Base-by-base conservation (phyloP, 768 basidiomycete species). In the Mycena rebaudengoi region DNA sequence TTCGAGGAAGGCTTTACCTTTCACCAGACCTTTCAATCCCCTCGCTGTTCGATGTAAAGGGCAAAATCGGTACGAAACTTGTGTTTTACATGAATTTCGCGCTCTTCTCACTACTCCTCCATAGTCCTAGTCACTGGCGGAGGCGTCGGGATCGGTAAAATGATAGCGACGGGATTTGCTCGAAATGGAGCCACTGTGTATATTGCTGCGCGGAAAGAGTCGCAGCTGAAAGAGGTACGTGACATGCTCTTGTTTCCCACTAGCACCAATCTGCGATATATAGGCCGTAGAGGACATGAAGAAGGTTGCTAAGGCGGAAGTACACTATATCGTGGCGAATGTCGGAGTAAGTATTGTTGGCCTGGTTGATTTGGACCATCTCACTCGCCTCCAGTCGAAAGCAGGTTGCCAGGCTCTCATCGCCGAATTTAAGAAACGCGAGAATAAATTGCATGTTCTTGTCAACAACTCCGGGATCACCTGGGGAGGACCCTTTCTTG, bases 151-250 rank as follows among this genome's bases (percentile, higher is more conserved):
- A 86, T 96, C 44, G 94, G 94, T 8, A 88, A 86, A 70, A 90
- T 93, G 86, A 94, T 96, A 69, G 93, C 95, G 23, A 79, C 87
- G 0, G 89, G 91, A 1, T 90, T 94, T 68, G 92, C 90, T 1
- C 86, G 90, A 76, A 95, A 96, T 70, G 95, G 95, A 13, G 92
- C 90, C 32, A 90, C 88, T 69, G 95, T 97, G 40, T 95, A 96
- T 78, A 95, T 96, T 67, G 94, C 95, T 14, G 89, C 92, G 12
- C 83, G 95, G 57, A 95, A 94, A 73, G 91, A 93, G 78, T 73
- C 81, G 20, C 90, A 91, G 69, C 82, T 96, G 60, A 87, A 91
- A 77, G 86, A 91, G 83, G 92, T 90, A 58, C 52, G 83, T 73
- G 30, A 18, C 1, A 5, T 16, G 4, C 18, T 60, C 45, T 32